Evolutionary conservation across 805 yeast genomes (phyloP).

Genomic region (Kazachstania bromeliacearum): DNA sequence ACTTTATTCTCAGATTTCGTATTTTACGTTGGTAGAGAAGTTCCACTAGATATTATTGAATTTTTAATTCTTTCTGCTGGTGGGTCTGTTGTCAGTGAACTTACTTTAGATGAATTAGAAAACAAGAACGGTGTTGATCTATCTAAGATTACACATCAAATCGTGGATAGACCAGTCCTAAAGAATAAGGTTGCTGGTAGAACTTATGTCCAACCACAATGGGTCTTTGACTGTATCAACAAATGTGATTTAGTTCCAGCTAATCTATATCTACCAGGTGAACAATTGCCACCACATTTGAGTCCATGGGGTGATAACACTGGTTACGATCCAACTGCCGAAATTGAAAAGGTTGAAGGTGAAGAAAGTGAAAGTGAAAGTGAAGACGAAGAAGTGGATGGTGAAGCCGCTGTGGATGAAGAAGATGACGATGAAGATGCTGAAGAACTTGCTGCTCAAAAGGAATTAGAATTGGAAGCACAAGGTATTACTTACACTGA

Average conservation of each 20-base stretch:
- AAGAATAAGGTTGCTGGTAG: conserved; percentile 75
- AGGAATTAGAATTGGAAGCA: conserved; percentile 85
- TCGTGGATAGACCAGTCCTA: conserved; percentile 84
- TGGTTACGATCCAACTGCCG: conserved; percentile 74
- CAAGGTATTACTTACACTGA: conserved; percentile 76
- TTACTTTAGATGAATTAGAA: conserved; percentile 68
- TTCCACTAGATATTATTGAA: conserved; percentile 83
- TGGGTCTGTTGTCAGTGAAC: conserved; percentile 77
- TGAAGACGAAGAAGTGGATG: conserved; percentile 40
- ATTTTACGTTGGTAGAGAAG: conserved; percentile 91
- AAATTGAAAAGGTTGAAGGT: conserved; percentile 32
- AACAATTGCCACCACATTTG: conserved; percentile 88
- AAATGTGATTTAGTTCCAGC: conserved; percentile 67
- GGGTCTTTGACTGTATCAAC: conserved; percentile 91
- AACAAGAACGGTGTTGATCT: conserved; percentile 43
- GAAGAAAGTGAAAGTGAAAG: conserved; percentile 39
- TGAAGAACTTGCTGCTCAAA: conserved; percentile 55
- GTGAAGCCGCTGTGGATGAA: conserved; percentile 36
- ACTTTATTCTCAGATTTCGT: conserved; percentile 63
- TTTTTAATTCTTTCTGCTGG: conserved; percentile 80
- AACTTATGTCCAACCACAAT: conserved; percentile 93
- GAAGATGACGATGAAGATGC: conserved; percentile 46
- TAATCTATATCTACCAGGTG: conserved; percentile 85
- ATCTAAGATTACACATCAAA: conserved; percentile 78
- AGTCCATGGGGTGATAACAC: conserved; percentile 99